Percentiles rank a stretch among this genome's conserved stretches.
These are phyloP conservation scores for Pseudonectria buxi DNA, from an alignment of 2,329 filamentous ascomycete genomes.

Conservation along the genomic window DNA sequence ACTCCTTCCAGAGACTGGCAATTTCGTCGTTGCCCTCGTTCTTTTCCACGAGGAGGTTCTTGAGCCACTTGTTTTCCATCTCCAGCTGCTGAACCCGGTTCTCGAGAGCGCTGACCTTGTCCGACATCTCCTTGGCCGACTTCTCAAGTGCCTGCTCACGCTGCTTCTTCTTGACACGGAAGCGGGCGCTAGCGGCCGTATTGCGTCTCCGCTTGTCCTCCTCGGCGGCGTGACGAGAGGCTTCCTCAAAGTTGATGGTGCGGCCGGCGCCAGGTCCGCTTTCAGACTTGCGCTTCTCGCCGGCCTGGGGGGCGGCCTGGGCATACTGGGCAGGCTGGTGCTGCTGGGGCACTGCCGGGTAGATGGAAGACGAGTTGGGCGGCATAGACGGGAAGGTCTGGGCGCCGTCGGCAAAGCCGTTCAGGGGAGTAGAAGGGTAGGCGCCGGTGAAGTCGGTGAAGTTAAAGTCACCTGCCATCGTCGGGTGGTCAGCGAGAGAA, in stretches of 20 bases:
- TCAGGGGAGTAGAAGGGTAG: constrained; percentile 45
- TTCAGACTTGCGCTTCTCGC: constrained; percentile 43
- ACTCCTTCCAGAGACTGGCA: constrained; percentile 45
- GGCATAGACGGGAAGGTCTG: constrained; percentile 46
- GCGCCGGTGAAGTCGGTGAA: constrained; percentile 48
- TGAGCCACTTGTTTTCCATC: constrained; percentile 76
- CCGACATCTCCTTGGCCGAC: constrained; percentile 74
- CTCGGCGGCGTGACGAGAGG: constrained; percentile 67
- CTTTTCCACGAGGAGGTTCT: constrained; percentile 76
- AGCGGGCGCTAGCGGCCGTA: constrained; percentile 80
- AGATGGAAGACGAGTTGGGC: constrained; percentile 42
- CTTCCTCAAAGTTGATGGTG: constrained; percentile 58
- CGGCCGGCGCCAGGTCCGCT: constrained; percentile 32
- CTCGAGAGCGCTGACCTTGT: constrained; percentile 70
- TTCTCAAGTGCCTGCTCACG: constrained; percentile 79
- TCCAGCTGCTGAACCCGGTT: constrained; percentile 69
- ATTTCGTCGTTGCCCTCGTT: constrained; percentile 57
- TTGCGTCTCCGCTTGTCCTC: constrained; percentile 88
- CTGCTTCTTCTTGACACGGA: constrained; percentile 95
- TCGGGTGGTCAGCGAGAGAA: constrained; percentile 22
- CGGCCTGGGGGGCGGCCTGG: constrained; percentile 23
- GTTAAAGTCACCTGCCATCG: constrained; percentile 52
- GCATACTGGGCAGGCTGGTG: constrained; percentile 25
- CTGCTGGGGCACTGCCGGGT: constrained; percentile 33
- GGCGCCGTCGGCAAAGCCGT: constrained; percentile 28